Evolutionary conservation across 306 rosid species (phyloP), one percentile per base, ranked within the genome.

Genomic region (Gillenia trifoliata): DNA sequence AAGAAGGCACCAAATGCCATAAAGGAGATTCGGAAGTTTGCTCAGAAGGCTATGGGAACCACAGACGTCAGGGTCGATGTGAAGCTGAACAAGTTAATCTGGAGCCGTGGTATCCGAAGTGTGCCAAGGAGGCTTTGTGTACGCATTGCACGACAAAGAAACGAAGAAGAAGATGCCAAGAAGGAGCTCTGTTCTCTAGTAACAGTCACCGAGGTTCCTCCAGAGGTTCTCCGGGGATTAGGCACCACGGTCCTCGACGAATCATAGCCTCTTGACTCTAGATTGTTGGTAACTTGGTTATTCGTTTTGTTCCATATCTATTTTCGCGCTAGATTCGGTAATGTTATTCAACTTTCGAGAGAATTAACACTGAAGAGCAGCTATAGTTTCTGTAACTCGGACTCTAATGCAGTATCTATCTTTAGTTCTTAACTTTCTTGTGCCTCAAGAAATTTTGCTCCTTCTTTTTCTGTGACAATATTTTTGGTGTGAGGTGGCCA

Each of bases 1-100:
- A 83, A 83, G 84, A 83, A 83, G 75, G 87, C 82, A 3, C 84
- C 87, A 0, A 83, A 83, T 34, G 87, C 80, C 64, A 77, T 83
- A 25, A 83, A 83, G 71, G 84, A 80, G 82, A 83, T 83, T 10
- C 68, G 87, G 77, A 83, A 59, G 66, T 81, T 81, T 66, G 71
- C 81, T 13, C 71, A 72, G 72, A 76, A 81, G 61, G 78, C 81
- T 0, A 76, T 81, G 78, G 78, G 84, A 29, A 81, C 81, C 16
- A 49, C 70, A 36, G 78, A 81, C 8, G 78, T 76, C 38, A 76
- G 81, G 40, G 81, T 81, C 1, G 78, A 76, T 38, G 84, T 81
- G 71, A 81, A 81, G 81, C 65, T 76, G 60, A 81, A 81, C 81
- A 81, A 81, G 67, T 72, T 47, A 12, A 60, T 81, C 11, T 76